Evolutionary conservation across 352 stramenopile species (phyloP).

Genomic region (Phytophthora cactorum): DNA sequence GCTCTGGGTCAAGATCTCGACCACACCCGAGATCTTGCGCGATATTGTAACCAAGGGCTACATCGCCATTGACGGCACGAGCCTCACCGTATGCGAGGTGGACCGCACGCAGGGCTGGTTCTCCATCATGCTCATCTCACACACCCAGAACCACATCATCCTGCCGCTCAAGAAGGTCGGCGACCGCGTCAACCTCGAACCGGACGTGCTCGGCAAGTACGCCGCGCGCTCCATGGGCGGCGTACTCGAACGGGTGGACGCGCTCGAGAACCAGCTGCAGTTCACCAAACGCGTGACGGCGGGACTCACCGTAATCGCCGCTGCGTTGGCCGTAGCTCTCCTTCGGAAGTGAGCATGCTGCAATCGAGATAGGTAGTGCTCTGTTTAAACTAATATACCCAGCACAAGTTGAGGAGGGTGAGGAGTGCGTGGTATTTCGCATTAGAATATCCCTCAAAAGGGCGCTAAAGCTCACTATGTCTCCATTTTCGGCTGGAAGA

Average conservation of each 20-base stretch:
- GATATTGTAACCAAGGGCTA: constrained; percentile 95
- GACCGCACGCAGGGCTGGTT: constrained; percentile 92
- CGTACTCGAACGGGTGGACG: constrained; percentile 65
- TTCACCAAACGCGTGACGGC: constrained; percentile 37
- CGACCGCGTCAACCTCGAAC: constrained; percentile 92
- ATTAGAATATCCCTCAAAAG: constrained; percentile 40
- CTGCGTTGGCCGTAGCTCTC: constrained; percentile 40
- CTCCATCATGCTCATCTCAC: constrained; percentile 98
- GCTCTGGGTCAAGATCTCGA: constrained; percentile 95
- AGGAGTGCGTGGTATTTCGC: constrained; percentile 8
- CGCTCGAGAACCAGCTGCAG: constrained; percentile 59
- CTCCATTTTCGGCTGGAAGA: constrained; percentile 70
- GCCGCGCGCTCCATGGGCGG: constrained; percentile 76
- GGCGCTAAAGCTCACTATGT: constrained; percentile 32
- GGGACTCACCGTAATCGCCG: constrained; percentile 38
- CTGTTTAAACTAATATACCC: constrained; percentile 17
- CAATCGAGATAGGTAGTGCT: constrained; percentile 1
- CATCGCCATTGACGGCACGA: constrained; percentile 98
- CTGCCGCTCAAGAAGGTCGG: constrained; percentile 93
- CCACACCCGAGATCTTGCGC: constrained; percentile 81
- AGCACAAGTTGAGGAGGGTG: constrained; percentile 12
- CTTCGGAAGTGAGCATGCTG: constrained; percentile 30
- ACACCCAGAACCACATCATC: constrained; percentile 98
- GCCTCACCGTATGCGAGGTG: constrained; percentile 96
- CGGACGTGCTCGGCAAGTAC: constrained; percentile 94